Conservation (phyloP, 2,329 filamentous ascomycete genomes). For the Emericellopsis atlantica region DNA sequence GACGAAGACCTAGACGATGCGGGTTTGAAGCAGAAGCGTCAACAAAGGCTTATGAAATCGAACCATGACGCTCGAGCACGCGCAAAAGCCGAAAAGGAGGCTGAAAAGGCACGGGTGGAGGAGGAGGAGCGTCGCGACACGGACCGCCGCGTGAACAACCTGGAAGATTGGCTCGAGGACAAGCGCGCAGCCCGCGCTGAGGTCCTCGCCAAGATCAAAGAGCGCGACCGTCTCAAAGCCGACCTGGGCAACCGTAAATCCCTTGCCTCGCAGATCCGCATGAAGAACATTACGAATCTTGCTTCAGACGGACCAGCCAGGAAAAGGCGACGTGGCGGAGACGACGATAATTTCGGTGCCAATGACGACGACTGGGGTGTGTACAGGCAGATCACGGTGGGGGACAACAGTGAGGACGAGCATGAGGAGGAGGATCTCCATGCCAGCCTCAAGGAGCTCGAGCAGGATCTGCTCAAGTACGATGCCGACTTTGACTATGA, state of each 20-base stretch:
- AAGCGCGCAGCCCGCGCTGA: conserved; percentile 60
- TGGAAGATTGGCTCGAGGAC: conserved; percentile 78
- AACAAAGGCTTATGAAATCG: conserved; percentile 85
- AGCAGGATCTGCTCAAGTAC: conserved; percentile 73
- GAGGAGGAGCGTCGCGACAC: conserved; percentile 77
- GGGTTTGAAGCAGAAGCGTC: conserved; percentile 79
- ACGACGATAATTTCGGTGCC: conserved; percentile 93
- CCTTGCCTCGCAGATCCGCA: conserved; percentile 87
- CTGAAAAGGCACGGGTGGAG: conserved; percentile 70
- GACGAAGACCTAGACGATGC: conserved; percentile 92
- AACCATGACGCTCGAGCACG: conserved; percentile 86
- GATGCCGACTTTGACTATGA: conserved; percentile 87
- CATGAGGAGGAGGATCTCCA: conserved; percentile 85
- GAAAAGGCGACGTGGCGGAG: conserved; percentile 73
- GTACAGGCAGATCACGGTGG: conserved; percentile 83
- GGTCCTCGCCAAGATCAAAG: conserved; percentile 75
- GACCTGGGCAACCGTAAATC: conserved; percentile 96
- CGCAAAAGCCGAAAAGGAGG: conserved; percentile 93
- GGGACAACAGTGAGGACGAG: conserved; percentile 71
- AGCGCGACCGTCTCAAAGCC: conserved; percentile 82
- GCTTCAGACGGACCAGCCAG: conserved; percentile 78
- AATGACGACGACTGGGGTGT: conserved; percentile 98
- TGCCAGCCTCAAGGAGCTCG: conserved; percentile 59
- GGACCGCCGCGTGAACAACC: conserved; percentile 70
- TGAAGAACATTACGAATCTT: conserved; percentile 95